Evolutionary conservation across 78 protist genomes (phyloP).

Genomic region (Anaeramoeba flamelloides): DNA sequence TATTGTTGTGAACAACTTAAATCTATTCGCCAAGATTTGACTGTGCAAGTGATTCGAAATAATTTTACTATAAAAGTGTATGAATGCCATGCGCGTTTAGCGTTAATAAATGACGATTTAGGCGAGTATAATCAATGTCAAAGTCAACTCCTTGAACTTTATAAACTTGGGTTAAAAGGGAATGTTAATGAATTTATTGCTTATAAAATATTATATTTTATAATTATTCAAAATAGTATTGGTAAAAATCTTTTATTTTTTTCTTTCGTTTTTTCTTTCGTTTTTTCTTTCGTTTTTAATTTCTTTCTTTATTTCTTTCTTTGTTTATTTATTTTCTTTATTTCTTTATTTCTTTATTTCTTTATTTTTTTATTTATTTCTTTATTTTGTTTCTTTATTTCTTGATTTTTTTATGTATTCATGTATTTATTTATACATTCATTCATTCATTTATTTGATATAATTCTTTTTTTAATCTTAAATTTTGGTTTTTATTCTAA

Average conservation of each 20-base stretch:
- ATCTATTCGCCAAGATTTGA: not conserved
- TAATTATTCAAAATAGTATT: not conserved
- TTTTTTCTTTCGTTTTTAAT: not conserved
- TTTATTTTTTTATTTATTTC: not conserved
- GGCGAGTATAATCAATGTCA: not conserved
- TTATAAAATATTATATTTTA: not conserved
- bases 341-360: not conserved
- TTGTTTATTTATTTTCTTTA: not conserved
- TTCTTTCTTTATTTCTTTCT: not conserved
- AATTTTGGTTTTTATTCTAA: too few species aligned
- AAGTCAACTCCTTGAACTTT: not conserved
- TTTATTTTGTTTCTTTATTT: not conserved
- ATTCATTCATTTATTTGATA: too few species aligned
- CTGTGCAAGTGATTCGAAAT: not conserved
- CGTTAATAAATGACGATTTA: not conserved
- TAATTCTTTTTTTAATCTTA: too few species aligned
- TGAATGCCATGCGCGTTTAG: not conserved
- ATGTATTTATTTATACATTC: not conserved
- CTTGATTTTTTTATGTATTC: not conserved
- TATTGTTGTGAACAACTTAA: not conserved
- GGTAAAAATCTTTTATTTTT: not conserved
- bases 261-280: not conserved
- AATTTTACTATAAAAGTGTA: not conserved
- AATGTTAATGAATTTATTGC: not conserved
- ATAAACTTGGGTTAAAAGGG: not conserved